phyloP scores from a whole-genome alignment of 2,329 filamentous ascomycete species.

The Magnaporthales sp. region DNA sequence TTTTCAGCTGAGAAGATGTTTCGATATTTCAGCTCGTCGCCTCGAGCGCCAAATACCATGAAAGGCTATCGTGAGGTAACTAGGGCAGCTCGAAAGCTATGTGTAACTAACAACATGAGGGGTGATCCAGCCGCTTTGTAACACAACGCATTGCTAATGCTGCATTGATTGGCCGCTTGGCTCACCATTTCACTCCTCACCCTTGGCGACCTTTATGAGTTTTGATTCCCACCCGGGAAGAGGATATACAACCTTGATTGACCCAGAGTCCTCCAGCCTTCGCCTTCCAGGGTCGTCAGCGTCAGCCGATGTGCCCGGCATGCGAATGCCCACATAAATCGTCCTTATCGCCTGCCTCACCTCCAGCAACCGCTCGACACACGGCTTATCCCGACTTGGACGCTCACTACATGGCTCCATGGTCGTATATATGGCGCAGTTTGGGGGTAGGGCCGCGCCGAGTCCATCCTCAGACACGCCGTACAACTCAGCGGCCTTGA shows the following conservation, averaged over 20 bases:
- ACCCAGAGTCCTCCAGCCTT: neutral
- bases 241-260: neutral
- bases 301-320: slow-evolving; percentile 6
- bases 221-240: neutral
- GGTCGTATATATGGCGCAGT: slow-evolving; percentile 33
- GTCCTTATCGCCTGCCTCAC: slow-evolving; percentile 8
- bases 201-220: neutral
- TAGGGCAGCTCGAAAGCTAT: neutral
- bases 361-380: slow-evolving; percentile 8
- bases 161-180: neutral
- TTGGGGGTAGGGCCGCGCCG: slow-evolving; percentile 24
- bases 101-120: neutral
- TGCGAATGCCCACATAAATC: slow-evolving; percentile 10
- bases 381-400: slow-evolving; percentile 25
- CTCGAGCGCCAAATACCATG: neutral
- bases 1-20: too few relatives aligned
- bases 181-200: neutral
- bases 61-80: neutral
- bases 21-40: neutral
- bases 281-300: neutral
- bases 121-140: neutral
- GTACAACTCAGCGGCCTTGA: slow-evolving; percentile 30
- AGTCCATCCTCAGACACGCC: slow-evolving; percentile 25
- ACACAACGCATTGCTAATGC: neutral
- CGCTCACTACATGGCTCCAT: slow-evolving; percentile 36